Percentiles rank a stretch among this genome's conserved stretches.
phyloP scores from a whole-genome alignment of 208 protist species.

The Crithidia thermophila region DNA sequence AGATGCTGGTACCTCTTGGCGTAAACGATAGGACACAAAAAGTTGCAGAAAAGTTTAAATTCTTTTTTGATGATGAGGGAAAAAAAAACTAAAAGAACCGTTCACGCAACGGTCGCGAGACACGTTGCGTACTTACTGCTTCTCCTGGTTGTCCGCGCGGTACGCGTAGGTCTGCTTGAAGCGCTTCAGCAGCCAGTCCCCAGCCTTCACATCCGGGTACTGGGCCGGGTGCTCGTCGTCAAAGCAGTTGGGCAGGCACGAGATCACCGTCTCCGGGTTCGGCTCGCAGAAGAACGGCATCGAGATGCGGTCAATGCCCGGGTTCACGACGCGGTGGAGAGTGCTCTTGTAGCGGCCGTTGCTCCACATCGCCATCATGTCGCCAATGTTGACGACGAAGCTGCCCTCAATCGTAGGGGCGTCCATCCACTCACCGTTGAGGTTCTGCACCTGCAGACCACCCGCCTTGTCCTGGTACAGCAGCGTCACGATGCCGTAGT shows the following conservation, averaged over 20 bases:
- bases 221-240: slow-evolving; percentile 59
- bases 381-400: slow-evolving; percentile 87
- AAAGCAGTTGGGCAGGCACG: slow-evolving; percentile 68
- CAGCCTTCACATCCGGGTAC: slow-evolving; percentile 56
- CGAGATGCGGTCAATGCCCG: slow-evolving; percentile 68
- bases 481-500: slow-evolving; percentile 86
- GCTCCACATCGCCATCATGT: slow-evolving; percentile 90
- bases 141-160: slow-evolving; percentile 12
- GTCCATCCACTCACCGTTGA: slow-evolving; percentile 67
- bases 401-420: slow-evolving; percentile 56
- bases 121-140: no score
- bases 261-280: slow-evolving; percentile 64
- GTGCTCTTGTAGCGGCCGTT: slow-evolving; percentile 78
- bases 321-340: slow-evolving; percentile 72
- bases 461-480: slow-evolving; percentile 70
- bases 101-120: no score
- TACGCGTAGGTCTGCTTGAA: slow-evolving; percentile 79
- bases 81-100: background rate
- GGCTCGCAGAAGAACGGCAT: slow-evolving; percentile 90
- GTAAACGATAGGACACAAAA: no score
- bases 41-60: no score
- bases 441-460: slow-evolving; percentile 66
- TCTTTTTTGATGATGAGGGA: no score
- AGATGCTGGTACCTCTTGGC: no score
- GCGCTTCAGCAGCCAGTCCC: slow-evolving; percentile 71